Conservation (phyloP, 2,329 filamentous ascomycete species). For the Leptographium procerum region DNA sequence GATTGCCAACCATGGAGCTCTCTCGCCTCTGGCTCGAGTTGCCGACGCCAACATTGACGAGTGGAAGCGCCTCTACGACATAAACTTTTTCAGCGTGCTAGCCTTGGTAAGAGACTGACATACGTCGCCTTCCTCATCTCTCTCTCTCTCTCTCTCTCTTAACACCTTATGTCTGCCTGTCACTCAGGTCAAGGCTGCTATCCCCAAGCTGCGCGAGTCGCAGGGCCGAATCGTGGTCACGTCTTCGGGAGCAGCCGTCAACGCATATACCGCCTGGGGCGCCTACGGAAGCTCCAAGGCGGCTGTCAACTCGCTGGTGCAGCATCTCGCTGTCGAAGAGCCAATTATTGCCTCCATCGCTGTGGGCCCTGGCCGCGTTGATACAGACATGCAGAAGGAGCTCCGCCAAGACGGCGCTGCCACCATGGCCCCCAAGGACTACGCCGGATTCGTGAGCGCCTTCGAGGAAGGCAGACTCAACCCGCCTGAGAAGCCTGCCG, state of each 20-base stretch:
- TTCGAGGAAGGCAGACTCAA: conserved; percentile 63
- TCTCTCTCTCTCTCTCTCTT: conserved; percentile 6
- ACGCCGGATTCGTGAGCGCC: conserved; percentile 56
- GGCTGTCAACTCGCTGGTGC: conserved; percentile 66
- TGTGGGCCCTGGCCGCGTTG: conserved; percentile 68
- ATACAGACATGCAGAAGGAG: conserved; percentile 83
- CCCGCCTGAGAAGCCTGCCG: conserved; percentile 71
- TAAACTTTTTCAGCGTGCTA: conserved; percentile 79
- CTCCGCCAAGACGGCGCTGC: conserved; percentile 51
- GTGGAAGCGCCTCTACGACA: conserved; percentile 66
- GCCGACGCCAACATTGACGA: conserved; percentile 55
- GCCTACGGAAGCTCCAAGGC: conserved; percentile 77
- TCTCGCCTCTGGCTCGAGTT: conserved; percentile 65
- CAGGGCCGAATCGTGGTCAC: conserved; percentile 66
- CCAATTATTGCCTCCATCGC: conserved; percentile 61
- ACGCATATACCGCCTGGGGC: conserved; percentile 61
- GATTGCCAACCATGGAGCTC: conserved; percentile 75
- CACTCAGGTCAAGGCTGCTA: conserved; percentile 53
- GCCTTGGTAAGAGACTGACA: conserved; percentile 49
- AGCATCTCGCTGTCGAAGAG: conserved; percentile 66
- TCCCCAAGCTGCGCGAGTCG: conserved; percentile 55
- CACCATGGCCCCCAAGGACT: conserved; percentile 42
- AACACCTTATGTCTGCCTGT: neutral
- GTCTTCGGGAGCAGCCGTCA: conserved; percentile 64
- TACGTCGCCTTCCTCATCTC: conserved; percentile 19